These are phyloP conservation scores for Pichia cabralensis DNA, from an alignment of 805 yeast species.

Conservation along the genomic window DNA sequence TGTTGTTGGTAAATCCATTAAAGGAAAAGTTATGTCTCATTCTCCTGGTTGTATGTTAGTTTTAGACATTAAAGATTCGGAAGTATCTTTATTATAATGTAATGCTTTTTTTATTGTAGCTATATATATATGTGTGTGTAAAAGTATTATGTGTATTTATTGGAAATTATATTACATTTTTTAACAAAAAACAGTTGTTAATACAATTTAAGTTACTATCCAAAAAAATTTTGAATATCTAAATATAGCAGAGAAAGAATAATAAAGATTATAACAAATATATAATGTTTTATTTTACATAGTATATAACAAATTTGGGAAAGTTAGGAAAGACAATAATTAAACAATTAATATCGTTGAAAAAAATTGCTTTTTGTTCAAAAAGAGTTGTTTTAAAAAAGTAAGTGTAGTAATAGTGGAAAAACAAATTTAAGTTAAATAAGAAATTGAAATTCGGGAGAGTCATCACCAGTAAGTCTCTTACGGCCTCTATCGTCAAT, in stretches of 20 bases:
- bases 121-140: too few species aligned
- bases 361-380: too few species aligned
- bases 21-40: background rate
- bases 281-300: too few species aligned
- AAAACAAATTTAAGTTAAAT: background rate
- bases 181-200: too few species aligned
- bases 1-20: background rate
- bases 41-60: constrained; percentile 3
- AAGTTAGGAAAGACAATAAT: too few species aligned
- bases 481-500: constrained; percentile 2
- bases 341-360: too few species aligned
- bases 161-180: too few species aligned
- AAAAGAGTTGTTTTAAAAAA: too few species aligned
- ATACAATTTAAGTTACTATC: background rate
- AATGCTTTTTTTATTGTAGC: background rate
- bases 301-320: too few species aligned
- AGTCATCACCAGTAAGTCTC: constrained; percentile 3
- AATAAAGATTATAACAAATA: too few species aligned
- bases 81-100: background rate
- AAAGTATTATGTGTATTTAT: too few species aligned
- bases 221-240: background rate
- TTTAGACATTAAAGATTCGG: constrained; percentile 2
- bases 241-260: background rate
- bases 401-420: background rate
- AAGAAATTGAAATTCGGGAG: constrained; percentile 2